These are phyloP conservation scores for Scheffersomyces ergatensis DNA, from an alignment of 805 yeast genomes.

Conservation along the genomic window DNA sequence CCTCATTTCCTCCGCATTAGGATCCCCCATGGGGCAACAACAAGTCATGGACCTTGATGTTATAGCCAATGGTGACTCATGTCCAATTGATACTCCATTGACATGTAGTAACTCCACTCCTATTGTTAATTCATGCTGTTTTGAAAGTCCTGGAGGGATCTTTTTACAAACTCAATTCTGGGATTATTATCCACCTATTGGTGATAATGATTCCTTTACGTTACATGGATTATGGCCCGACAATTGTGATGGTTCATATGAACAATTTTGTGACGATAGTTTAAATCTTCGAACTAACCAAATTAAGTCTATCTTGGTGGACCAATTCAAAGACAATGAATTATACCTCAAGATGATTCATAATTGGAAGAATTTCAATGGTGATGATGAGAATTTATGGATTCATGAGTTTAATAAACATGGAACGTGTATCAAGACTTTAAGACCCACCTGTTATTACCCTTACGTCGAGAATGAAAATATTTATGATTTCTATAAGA, in stretches of 20 bases:
- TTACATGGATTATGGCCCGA: constrained; percentile 48
- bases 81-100: constrained; percentile 59
- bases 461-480: constrained; percentile 23
- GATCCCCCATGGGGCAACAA: neutral
- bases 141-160: constrained; percentile 75
- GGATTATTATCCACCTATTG: constrained; percentile 67
- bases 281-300: constrained; percentile 50
- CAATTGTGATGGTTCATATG: constrained; percentile 74
- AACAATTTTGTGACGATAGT: constrained; percentile 70
- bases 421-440: constrained; percentile 86
- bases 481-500: constrained; percentile 53
- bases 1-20: neutral
- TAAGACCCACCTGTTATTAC: constrained; percentile 69
- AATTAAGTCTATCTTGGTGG: constrained; percentile 33
- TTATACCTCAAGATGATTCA: constrained; percentile 55
- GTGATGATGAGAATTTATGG: constrained; percentile 74
- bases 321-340: constrained; percentile 44
- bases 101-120: constrained; percentile 55
- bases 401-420: constrained; percentile 91
- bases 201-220: constrained; percentile 33
- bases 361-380: constrained; percentile 74
- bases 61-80: constrained; percentile 19
- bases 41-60: neutral
- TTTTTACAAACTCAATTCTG: constrained; percentile 87
- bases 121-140: constrained; percentile 58